A percentile compares a stretch with the other conserved stretches of the same genome.
Conservation (phyloP, 371 early-diverging fungal genomes). For the Mucor saturninus region DNA sequence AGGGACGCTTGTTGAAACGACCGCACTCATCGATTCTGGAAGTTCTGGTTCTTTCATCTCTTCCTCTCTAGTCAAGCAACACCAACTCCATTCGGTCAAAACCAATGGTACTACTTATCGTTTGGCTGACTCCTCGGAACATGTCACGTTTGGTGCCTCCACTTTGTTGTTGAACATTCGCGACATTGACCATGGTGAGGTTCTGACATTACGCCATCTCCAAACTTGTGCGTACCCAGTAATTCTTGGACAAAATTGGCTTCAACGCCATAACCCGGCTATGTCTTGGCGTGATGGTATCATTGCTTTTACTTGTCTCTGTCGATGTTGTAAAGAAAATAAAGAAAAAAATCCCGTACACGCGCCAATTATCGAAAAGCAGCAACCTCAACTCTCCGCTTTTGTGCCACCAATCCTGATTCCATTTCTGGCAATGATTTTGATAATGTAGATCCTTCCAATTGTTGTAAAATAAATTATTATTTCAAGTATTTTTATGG, state of each 20-base stretch:
- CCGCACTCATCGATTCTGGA: constrained; percentile 5
- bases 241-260: constrained; percentile 3
- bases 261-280: background rate
- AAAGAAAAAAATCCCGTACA: too few species aligned
- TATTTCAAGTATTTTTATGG: background rate
- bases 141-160: background rate
- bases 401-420: too few species aligned
- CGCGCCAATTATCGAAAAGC: too few species aligned
- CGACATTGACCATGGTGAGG: background rate
- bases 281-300: background rate
- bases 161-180: background rate
- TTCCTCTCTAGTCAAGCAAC: background rate
- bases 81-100: background rate
- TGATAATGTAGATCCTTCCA: too few species aligned
- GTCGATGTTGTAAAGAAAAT: background rate
- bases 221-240: background rate
- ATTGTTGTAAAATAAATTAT: too few species aligned
- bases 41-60: background rate
- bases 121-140: background rate
- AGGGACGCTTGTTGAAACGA: background rate
- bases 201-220: background rate
- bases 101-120: background rate
- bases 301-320: constrained; percentile 3
- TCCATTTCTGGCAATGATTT: too few species aligned
- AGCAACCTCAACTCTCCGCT: too few species aligned